phyloP scores from a whole-genome alignment of 2,329 filamentous ascomycete species.

The Harringtonia lauricola region DNA sequence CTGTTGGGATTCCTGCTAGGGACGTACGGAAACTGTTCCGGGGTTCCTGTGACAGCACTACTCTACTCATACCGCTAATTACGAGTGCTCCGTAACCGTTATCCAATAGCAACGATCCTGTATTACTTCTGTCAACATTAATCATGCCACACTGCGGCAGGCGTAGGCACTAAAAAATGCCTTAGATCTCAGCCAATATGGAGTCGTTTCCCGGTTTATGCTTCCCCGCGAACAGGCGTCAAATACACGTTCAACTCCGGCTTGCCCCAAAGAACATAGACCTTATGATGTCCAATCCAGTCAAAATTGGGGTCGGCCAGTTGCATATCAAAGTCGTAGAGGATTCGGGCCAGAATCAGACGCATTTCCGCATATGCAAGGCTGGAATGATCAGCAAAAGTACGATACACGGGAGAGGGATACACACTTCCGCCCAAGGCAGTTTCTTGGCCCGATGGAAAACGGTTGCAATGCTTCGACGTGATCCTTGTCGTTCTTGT shows the following conservation, averaged over 20 bases:
- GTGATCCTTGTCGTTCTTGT: constrained; percentile 2
- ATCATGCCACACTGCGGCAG: too few species aligned
- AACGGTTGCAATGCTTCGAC: constrained; percentile 8
- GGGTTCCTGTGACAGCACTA: too few species aligned
- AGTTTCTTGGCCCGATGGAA: constrained; percentile 8
- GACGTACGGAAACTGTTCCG: too few species aligned
- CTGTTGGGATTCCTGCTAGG: too few species aligned
- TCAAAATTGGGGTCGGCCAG: constrained; percentile 14
- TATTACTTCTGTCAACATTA: too few species aligned
- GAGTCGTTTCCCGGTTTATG: too few species aligned
- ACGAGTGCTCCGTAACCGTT: too few species aligned
- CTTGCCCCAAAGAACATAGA: constrained; percentile 21
- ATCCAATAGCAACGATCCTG: too few species aligned
- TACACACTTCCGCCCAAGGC: constrained; percentile 9
- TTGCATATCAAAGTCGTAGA: constrained; percentile 24
- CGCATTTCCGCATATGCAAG: constrained; percentile 27
- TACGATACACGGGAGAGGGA: neutral
- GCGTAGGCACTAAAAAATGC: too few species aligned
- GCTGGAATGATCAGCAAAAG: constrained; percentile 8
- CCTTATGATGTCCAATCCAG: constrained; percentile 20
- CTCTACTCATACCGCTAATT: too few species aligned
- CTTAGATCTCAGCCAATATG: too few species aligned
- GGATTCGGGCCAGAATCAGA: constrained; percentile 20
- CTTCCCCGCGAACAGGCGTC: too few species aligned
- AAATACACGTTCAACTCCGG: constrained; percentile 13